Conservation (phyloP, 1,284 basidiomycete species). For the Naganishia albida region DNA sequence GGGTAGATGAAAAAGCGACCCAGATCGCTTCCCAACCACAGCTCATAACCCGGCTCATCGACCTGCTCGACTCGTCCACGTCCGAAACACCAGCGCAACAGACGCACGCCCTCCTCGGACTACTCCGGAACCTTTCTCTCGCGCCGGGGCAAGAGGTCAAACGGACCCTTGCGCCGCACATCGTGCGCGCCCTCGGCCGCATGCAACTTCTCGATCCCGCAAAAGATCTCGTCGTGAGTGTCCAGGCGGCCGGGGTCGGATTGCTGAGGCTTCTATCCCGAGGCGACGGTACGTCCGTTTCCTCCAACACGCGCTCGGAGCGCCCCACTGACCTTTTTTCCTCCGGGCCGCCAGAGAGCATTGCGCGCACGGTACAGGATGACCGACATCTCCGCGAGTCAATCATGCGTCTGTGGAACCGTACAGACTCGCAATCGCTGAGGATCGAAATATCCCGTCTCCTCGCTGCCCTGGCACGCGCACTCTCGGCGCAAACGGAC, state of each 20-base stretch:
- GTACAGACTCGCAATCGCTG: conserved; percentile 78
- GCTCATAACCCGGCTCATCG: not conserved
- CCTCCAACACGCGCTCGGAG: not conserved
- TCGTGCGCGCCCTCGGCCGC: not conserved
- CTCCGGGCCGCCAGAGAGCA: conserved; percentile 64
- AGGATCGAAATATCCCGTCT: conserved; percentile 87
- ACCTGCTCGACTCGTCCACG: conserved; percentile 1
- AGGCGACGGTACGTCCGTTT: conserved; percentile 62
- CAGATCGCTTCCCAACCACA: conserved; percentile 8
- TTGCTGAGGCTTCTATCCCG: conserved; percentile 84
- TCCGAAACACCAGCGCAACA: conserved; percentile 64
- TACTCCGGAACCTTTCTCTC: conserved; percentile 82
- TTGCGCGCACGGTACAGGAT: conserved; percentile 45
- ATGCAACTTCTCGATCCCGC: conserved; percentile 56
- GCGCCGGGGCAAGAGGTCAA: conserved; percentile 46
- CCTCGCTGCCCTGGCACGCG: conserved; percentile 73
- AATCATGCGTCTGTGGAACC: conserved; percentile 72
- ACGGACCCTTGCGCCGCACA: not conserved
- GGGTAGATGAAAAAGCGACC: not conserved
- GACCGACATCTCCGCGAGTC: conserved; percentile 61
- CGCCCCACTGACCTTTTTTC: not conserved
- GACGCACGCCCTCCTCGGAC: conserved; percentile 78
- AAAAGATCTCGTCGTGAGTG: conserved; percentile 74
- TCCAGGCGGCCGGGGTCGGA: conserved; percentile 85
- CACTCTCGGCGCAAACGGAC: conserved; percentile 49